Base-by-base conservation (phyloP, 495 filamentous ascomycete species). In the Penicillium paradoxum region DNA sequence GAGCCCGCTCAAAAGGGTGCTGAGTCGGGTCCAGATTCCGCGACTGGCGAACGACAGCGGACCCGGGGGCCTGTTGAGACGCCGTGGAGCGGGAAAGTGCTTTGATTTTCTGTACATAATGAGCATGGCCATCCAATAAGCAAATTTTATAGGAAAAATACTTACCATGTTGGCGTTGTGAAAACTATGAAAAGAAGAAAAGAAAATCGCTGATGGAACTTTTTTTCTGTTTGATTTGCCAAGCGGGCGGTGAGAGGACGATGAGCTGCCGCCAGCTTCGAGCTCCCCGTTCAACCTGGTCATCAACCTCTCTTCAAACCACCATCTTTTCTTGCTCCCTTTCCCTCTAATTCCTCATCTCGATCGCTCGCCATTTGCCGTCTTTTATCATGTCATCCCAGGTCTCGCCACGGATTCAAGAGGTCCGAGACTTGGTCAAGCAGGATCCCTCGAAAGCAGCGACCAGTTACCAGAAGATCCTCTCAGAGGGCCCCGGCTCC, bases 1-100 rank as follows among this genome's bases (percentile, higher is more conserved):
- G 79, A 42, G 91, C 93, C 59, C 90, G 79, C 68, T 95, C 91
- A 70, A 97, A 97, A 19, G 95, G 95, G 76, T 98, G 93, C 47
- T 93, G 79, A 29, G 89, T 83, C 10, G 93, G 95, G 63, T 96
- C 90, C 53, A 97, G 81, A 60, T 98, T 98, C 58, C 92, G 85
- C 46, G 88, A 83, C 60, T 86, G 80, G 59, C 81, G 82, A 42
- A 83, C 73, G 54, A 87, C 82, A 68, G 83, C 80, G 37, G 86
- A 84, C 41, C 92, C 92, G 34, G 88, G 83, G 33, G 89, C 82
- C 70, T 91, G 88, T 63, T 88, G 83, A 43, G 90, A 85, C 65
- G 83, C 76, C 27, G 84, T 77, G 14, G 88, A 80, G 62, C 91
- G 87, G 55, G 81, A 87, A 63, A 97, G 86, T 33, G 91, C 87